These are phyloP conservation scores for Mycena leptocephala DNA, from an alignment of 768 basidiomycete genomes.

Conservation along the genomic window DNA sequence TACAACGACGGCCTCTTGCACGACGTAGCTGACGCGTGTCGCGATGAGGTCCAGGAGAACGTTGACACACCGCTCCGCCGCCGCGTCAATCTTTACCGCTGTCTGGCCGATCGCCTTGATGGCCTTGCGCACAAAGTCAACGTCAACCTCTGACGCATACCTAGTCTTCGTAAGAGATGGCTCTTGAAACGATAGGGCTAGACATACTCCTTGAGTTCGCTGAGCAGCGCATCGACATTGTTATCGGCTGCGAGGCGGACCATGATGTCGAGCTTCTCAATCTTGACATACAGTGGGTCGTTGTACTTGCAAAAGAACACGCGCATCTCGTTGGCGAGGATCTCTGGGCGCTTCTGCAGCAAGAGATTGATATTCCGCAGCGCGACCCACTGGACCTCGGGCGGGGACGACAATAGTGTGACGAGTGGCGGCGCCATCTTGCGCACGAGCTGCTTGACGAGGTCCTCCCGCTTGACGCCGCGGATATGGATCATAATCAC, in stretches of 20 bases:
- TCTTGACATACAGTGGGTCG: conserved; percentile 98
- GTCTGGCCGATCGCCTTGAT: conserved; percentile 98
- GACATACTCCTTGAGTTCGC: conserved; percentile 94
- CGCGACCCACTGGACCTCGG: conserved; percentile 99
- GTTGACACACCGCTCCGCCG: conserved; percentile 95
- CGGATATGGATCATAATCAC: conserved; percentile 99
- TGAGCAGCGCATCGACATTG: conserved; percentile 95
- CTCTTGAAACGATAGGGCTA: background rate
- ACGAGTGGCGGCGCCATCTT: conserved; percentile 99
- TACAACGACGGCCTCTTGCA: conserved; percentile 98
- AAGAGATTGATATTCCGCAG: conserved; percentile 97
- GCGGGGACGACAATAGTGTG: conserved; percentile 95
- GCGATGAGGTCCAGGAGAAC: conserved; percentile 94
- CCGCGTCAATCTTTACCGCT: conserved; percentile 94
- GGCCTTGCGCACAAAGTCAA: conserved; percentile 96
- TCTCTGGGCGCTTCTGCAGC: conserved; percentile 92
- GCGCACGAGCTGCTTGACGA: conserved; percentile 87
- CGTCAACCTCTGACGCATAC: conserved; percentile 97
- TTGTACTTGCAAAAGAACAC: conserved; percentile 99
- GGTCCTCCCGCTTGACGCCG: conserved; percentile 83
- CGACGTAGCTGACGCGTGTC: conserved; percentile 96
- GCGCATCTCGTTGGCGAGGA: conserved; percentile 96
- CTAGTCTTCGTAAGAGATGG: conserved; percentile 55
- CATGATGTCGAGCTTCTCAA: conserved; percentile 99
- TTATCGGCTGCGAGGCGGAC: conserved; percentile 91